Base-by-base conservation (phyloP, 495 filamentous ascomycete species). In the Penicillium nucicola region DNA sequence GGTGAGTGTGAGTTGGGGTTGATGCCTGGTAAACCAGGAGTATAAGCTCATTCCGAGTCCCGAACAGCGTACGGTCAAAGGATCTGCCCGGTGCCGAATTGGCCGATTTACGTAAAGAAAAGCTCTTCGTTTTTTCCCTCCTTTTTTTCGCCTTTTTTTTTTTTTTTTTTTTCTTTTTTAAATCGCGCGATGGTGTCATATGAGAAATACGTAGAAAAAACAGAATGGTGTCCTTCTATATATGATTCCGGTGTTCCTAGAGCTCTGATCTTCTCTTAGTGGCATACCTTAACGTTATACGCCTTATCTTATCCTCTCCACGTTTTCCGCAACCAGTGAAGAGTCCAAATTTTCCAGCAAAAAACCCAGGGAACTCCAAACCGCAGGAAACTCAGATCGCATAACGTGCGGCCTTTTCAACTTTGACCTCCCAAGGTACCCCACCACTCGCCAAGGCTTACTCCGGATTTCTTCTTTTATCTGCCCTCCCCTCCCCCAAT, bases 81-180 rank as follows among this genome's bases (percentile, higher is more conserved):
- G 54, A 61, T 57, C 53, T 54, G 55, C 57, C 57, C 57, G 31
- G 38, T 40, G 57, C 61, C 61, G 57, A 58, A 52, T 32, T 32
- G 41, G 33, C 59, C 55, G 59, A 62, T 65, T 68, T 68, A 68
- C 65, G 65, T 68, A 68, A 68, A 65, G 56, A 13, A 62, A 59
- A 57, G 44, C 23, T 12, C 33, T 48, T 28, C 45, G 42, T 28
- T 28, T 28, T 28, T 28, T 8, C 20, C 25, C 10, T 28, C 10
- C 10, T 28, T 9, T 9, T 28, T 28, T 9, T 28, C n/a, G n/a
- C n/a, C n/a, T n/a, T n/a, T n/a, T n/a, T n/a, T 28, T 28, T 28
- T 28, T 28, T 9, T 9, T 28, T 28, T 9, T 28, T 9, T 28
- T 9, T 28, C 10, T 28, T 28, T 28, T 28, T 28, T 4, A 0